phyloP scores from a whole-genome alignment of 306 rosid genomes.

The Pyrus betulifolia region DNA sequence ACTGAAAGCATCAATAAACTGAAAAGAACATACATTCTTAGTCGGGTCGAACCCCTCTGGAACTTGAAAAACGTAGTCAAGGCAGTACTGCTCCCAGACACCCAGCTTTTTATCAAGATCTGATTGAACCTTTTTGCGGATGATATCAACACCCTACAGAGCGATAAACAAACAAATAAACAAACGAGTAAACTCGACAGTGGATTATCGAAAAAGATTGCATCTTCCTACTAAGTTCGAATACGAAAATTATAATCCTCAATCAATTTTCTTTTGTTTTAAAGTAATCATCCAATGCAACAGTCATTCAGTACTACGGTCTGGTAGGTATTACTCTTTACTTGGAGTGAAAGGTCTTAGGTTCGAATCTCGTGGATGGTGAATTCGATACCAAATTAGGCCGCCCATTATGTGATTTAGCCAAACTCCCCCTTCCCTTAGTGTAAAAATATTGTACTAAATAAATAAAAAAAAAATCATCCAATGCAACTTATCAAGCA shows the following conservation, averaged over 20 bases:
- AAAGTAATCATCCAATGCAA: not conserved
- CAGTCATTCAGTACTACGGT: too few relatives aligned
- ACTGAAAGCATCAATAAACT: not conserved
- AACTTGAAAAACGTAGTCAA: slow-evolving; percentile 57
- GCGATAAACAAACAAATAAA: not conserved
- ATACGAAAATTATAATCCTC: not conserved
- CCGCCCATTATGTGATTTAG: too few relatives aligned
- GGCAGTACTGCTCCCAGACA: slow-evolving; percentile 77
- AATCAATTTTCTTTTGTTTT: not conserved
- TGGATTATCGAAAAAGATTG: not conserved
- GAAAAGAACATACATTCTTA: slow-evolving; percentile 38
- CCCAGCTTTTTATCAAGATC: slow-evolving; percentile 50
- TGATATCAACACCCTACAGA: slow-evolving; percentile 46
- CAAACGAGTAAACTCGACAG: not conserved
- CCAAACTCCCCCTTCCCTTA: too few relatives aligned
- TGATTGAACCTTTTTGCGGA: slow-evolving; percentile 43
- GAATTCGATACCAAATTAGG: too few relatives aligned
- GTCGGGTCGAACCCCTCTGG: slow-evolving; percentile 57
- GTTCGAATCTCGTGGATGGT: too few relatives aligned
- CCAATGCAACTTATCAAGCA: not conserved
- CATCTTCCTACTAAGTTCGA: not conserved
- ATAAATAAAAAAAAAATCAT: not conserved
- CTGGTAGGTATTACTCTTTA: too few relatives aligned
- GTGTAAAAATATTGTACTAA: too few relatives aligned
- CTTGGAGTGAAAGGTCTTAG: too few relatives aligned